Percentiles rank a stretch among this genome's conserved stretches.
phyloP scores from a whole-genome alignment of 352 stramenopile genomes.

The Globisporangium cederbergense region DNA sequence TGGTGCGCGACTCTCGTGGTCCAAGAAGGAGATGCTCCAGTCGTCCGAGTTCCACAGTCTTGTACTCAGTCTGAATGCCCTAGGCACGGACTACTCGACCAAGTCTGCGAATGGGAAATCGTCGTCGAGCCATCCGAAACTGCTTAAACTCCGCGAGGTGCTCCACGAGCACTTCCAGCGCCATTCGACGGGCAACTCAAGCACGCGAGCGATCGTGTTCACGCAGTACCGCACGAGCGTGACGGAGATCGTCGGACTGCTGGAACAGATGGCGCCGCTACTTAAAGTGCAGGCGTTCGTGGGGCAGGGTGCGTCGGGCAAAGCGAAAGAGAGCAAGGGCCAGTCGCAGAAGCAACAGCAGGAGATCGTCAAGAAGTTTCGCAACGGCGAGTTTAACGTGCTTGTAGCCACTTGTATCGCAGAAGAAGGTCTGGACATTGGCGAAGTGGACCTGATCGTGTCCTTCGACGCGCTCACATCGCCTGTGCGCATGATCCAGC shows the following conservation, averaged over 20 bases:
- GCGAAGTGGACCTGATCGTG: slow-evolving; percentile 93
- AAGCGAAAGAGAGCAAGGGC: slow-evolving; percentile 80
- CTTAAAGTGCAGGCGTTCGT: slow-evolving; percentile 92
- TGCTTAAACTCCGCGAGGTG: slow-evolving; percentile 90
- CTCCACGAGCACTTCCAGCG: slow-evolving; percentile 85
- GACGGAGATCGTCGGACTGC: slow-evolving; percentile 88
- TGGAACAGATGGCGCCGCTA: slow-evolving; percentile 63
- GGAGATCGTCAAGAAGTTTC: slow-evolving; percentile 91
- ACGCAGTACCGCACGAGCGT: slow-evolving; percentile 96
- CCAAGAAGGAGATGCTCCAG: slow-evolving; percentile 75
- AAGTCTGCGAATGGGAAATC: slow-evolving; percentile 8
- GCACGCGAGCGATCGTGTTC: slow-evolving; percentile 97
- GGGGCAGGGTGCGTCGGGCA: slow-evolving; percentile 87
- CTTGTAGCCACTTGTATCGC: slow-evolving; percentile 95
- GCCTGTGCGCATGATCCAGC: slow-evolving; percentile 94
- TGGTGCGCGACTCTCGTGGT: slow-evolving; percentile 55
- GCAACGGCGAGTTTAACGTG: slow-evolving; percentile 87
- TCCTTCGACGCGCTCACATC: slow-evolving; percentile 93
- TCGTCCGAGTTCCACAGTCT: slow-evolving; percentile 71
- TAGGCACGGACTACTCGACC: slow-evolving; percentile 17
- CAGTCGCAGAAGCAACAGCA: slow-evolving; percentile 96
- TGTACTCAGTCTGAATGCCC: slow-evolving; percentile 36
- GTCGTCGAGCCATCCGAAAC: slow-evolving; percentile 62
- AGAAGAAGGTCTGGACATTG: slow-evolving; percentile 95
- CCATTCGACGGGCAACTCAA: slow-evolving; percentile 60